Evolutionary conservation across 2,329 filamentous ascomycete species (phyloP).

Genomic region (Aspergillus sp.): DNA sequence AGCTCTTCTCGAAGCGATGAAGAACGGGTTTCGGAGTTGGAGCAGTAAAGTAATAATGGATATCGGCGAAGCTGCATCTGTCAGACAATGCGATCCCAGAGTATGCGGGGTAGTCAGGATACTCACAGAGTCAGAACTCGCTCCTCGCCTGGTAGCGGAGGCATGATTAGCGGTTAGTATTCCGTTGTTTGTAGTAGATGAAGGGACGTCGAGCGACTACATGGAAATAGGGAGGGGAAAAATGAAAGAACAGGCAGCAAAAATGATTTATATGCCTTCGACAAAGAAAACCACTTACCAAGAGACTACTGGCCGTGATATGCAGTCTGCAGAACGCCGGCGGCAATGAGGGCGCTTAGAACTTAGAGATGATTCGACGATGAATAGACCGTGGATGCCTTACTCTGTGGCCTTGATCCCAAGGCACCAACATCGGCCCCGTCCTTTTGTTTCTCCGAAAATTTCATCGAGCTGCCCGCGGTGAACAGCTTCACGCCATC

Average conservation of each 20-base stretch:
- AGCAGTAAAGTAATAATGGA: constrained; percentile 63
- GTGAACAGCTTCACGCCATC: constrained; percentile 12
- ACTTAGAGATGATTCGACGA: constrained; percentile 14
- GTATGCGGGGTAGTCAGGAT: constrained; percentile 21
- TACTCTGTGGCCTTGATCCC: background rate
- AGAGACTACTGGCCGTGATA: constrained; percentile 11
- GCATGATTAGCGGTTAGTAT: constrained; percentile 36
- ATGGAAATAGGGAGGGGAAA: background rate
- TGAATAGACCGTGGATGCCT: constrained; percentile 11
- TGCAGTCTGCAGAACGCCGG: constrained; percentile 19
- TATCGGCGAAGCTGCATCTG: constrained; percentile 57
- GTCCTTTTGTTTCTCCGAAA: constrained; percentile 35
- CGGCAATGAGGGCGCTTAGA: constrained; percentile 23
- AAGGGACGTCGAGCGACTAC: background rate
- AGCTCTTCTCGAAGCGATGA: constrained; percentile 64
- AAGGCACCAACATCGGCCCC: constrained; percentile 6
- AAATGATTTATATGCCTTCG: constrained; percentile 3
- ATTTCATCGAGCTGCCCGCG: constrained; percentile 30
- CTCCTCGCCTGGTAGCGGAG: constrained; percentile 48
- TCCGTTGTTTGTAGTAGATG: constrained; percentile 1
- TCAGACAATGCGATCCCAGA: background rate
- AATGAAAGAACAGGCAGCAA: constrained; percentile 5
- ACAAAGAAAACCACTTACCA: constrained; percentile 14
- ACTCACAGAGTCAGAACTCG: constrained; percentile 48
- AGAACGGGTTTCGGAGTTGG: constrained; percentile 57